A percentile compares a stretch with the other conserved stretches of the same genome.
These are phyloP conservation scores for Chalaropsis ovoidea DNA, from an alignment of 2,329 filamentous ascomycete genomes.

Conservation along the genomic window DNA sequence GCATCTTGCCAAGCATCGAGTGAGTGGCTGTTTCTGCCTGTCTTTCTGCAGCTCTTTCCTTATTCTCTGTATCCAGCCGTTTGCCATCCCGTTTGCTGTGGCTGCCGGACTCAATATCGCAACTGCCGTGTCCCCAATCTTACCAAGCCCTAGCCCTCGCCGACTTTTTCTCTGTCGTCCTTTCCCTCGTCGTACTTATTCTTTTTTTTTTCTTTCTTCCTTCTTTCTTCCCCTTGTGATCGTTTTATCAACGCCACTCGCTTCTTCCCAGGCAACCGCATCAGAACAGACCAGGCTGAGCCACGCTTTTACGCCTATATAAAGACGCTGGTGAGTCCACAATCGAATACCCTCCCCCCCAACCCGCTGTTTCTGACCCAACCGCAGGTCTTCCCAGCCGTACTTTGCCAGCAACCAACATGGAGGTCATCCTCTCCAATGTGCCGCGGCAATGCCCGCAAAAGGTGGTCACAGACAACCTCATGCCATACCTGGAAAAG, in stretches of 20 bases:
- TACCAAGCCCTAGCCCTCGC: not conserved
- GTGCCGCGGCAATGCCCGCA: slow-evolving; percentile 37
- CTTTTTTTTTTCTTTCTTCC: not conserved
- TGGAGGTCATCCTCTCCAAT: slow-evolving; percentile 40
- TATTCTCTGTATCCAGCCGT: not conserved
- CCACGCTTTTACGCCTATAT: too few relatives aligned
- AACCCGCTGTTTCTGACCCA: too few relatives aligned
- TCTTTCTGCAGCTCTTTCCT: not conserved
- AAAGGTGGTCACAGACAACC: slow-evolving; percentile 33
- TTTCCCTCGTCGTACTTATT: not conserved
- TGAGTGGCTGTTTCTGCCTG: not conserved
- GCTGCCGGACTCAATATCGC: not conserved
- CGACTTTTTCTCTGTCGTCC: not conserved
- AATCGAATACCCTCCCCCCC: too few relatives aligned
- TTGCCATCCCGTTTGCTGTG: not conserved
- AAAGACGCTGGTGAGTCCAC: too few relatives aligned
- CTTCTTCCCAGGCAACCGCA: too few relatives aligned
- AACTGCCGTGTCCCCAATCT: not conserved
- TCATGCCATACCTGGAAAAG: slow-evolving; percentile 35
- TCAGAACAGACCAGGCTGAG: too few relatives aligned
- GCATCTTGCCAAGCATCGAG: not conserved
- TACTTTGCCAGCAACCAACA: slow-evolving; percentile 27
- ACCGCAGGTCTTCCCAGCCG: not conserved
- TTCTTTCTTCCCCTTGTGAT: not conserved
- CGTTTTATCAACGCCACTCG: not conserved